Conservation (phyloP, 306 rosid genomes). For the Pterocarpus macrocarpus region DNA sequence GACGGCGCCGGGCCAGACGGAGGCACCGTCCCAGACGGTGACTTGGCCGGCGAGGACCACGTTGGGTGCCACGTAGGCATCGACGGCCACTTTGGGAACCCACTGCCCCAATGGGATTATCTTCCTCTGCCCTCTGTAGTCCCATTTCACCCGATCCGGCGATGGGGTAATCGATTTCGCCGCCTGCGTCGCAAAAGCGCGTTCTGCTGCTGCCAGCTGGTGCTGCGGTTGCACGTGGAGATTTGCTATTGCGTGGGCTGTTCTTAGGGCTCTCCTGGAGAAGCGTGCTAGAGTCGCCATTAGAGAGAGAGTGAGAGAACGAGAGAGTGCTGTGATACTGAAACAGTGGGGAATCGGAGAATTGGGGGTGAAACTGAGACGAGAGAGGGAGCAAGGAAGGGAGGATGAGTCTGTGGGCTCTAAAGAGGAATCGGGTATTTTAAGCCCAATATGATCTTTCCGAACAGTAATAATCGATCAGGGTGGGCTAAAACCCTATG, state of each 20-base stretch:
- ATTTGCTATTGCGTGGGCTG: constrained; percentile 43
- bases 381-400: neutral
- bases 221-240: constrained; percentile 40
- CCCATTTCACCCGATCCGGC: constrained; percentile 92
- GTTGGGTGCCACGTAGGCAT: constrained; percentile 98
- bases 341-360: constrained; percentile 11
- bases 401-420: constrained; percentile 13
- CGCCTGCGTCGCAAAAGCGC: constrained; percentile 66
- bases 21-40: constrained; percentile 86
- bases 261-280: constrained; percentile 69
- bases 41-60: constrained; percentile 99
- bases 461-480: no score
- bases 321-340: constrained; percentile 10
- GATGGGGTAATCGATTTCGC: constrained; percentile 64
- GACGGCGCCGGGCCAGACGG: constrained; percentile 94
- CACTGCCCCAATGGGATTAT: constrained; percentile 95
- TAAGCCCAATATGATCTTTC: neutral
- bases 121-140: constrained; percentile 96
- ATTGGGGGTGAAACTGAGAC: neutral
- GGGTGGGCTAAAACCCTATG: neutral
- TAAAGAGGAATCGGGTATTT: neutral
- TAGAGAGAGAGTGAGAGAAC: neutral
- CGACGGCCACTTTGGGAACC: constrained; percentile 93
- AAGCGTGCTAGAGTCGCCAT: constrained; percentile 84
- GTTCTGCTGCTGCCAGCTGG: constrained; percentile 45